A percentile compares a stretch with the other conserved stretches of the same genome.
These are phyloP conservation scores for Wickerhamomyces xylosicus DNA, from an alignment of 805 yeast genomes.

Conservation along the genomic window DNA sequence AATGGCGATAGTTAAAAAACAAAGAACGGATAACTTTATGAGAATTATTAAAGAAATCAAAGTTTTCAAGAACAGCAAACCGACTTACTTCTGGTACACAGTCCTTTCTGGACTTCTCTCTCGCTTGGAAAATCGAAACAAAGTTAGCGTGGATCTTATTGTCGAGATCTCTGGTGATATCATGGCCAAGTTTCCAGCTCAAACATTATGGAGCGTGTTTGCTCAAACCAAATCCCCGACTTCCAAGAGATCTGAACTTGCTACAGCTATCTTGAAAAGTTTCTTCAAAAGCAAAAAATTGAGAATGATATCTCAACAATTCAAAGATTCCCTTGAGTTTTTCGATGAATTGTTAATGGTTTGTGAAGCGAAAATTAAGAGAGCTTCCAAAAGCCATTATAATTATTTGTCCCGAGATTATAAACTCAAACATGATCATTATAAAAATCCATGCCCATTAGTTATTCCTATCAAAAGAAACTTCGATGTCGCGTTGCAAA, in stretches of 20 bases:
- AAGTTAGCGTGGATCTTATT: constrained; percentile 43
- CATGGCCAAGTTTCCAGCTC: constrained; percentile 61
- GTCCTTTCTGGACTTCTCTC: constrained; percentile 83
- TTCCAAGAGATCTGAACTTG: constrained; percentile 33
- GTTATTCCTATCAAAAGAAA: constrained; percentile 71
- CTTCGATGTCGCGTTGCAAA: constrained; percentile 56
- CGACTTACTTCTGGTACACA: constrained; percentile 63
- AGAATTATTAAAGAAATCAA: constrained; percentile 39
- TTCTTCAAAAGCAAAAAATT: constrained; percentile 10
- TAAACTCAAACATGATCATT: neutral
- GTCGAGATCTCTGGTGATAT: constrained; percentile 47
- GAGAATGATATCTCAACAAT: constrained; percentile 4
- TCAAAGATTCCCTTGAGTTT: too few species aligned
- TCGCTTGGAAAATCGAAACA: constrained; percentile 56
- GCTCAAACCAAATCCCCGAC: constrained; percentile 57
- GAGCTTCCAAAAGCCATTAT: too few species aligned
- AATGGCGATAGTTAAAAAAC: constrained; percentile 7
- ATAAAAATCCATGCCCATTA: constrained; percentile 31
- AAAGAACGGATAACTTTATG: constrained; percentile 28
- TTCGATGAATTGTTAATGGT: constrained; percentile 19
- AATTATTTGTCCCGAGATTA: too few species aligned
- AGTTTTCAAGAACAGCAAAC: constrained; percentile 32
- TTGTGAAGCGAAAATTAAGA: constrained; percentile 14
- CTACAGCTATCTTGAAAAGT: constrained; percentile 30
- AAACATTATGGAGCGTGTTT: constrained; percentile 76